A percentile compares a stretch with the other conserved stretches of the same genome.
phyloP scores from a whole-genome alignment of 2,329 filamentous ascomycete genomes.

The Sporothrix curviconia region DNA sequence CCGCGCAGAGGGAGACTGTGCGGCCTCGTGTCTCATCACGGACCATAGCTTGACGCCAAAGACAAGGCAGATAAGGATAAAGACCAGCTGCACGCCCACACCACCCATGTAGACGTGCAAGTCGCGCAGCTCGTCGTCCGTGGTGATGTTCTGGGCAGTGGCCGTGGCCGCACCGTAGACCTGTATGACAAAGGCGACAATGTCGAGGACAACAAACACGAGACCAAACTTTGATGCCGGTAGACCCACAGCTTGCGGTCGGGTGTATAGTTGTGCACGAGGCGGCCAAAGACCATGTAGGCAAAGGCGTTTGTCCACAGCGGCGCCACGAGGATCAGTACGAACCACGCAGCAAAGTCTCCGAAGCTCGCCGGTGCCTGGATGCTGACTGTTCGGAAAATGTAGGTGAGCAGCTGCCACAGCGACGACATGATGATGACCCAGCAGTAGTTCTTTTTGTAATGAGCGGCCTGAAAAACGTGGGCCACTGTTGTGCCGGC shows the following conservation, averaged over 20 bases:
- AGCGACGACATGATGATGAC: slow-evolving; percentile 33
- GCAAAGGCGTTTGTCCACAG: slow-evolving; percentile 40
- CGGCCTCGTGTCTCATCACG: slow-evolving; percentile 23
- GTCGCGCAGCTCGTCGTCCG: background rate
- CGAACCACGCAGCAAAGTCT: slow-evolving; percentile 25
- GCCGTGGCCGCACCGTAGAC: slow-evolving; percentile 31
- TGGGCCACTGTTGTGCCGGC: background rate
- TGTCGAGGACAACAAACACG: slow-evolving; percentile 42
- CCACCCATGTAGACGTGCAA: slow-evolving; percentile 17
- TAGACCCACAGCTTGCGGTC: slow-evolving; percentile 27
- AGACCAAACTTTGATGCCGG: slow-evolving; percentile 32
- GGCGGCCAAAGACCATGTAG: slow-evolving; percentile 38
- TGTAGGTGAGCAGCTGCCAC: slow-evolving; percentile 28
- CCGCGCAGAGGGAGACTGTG: background rate
- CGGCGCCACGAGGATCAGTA: slow-evolving; percentile 37
- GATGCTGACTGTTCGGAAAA: slow-evolving; percentile 28
- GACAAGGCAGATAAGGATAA: slow-evolving; percentile 31
- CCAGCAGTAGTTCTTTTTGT: slow-evolving; percentile 24
- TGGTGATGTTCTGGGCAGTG: background rate
- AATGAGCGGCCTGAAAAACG: slow-evolving; percentile 7
- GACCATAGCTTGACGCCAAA: slow-evolving; percentile 28
- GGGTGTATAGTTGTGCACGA: slow-evolving; percentile 34
- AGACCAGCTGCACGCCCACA: slow-evolving; percentile 19
- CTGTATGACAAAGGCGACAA: slow-evolving; percentile 42
- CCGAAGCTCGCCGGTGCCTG: slow-evolving; percentile 31